Base-by-base conservation (phyloP, 306 rosid genomes). In the Abrus pulchellus region DNA sequence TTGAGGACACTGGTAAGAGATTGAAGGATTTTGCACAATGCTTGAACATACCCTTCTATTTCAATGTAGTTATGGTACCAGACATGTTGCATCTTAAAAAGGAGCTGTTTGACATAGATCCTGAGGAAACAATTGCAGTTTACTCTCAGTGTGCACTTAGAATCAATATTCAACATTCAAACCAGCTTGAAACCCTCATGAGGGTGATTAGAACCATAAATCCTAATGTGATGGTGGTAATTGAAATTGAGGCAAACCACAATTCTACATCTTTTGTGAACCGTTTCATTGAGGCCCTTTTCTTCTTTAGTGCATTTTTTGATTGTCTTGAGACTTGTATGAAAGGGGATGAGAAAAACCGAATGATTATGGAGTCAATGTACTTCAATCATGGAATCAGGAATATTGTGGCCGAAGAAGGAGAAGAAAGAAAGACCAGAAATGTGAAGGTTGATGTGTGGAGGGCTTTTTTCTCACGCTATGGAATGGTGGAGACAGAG, bases 251-350 rank as follows among this genome's bases (percentile, higher is more conserved):
- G 38, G 92, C 88, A 9, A 93, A 84, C 64, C 91, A 82, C 55
- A 93, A 93, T 50, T 88, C 96, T 3, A 87, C 76, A 6, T 81
- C 80, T 27, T 93, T 93, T 48, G 91, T 85, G 40, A 86, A 74
- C 60, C 89, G 92, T 43, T 93, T 93, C 86, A 80, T 70, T 30
- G 96, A 93, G 13, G 85, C 94, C 0, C 89, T 91, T 27, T 93
- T 90, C 83, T 89, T 38, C 84, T 88, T 48, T 52, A 81, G 90
- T 14, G 91, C 88, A 4, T 81, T 54, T 66, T 90, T 93, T 27
- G 97, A 93, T 64, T 86, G 91, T 59, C 14, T 88, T 0, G 90
- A 88, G 72, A 44, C 72, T 56, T 88, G 74, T 28, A 89, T 91
- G 87, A 74, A 81, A 68, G 9, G 20, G 41, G 80, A 89, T 32